Evolutionary conservation across 2,329 filamentous ascomycete species (phyloP), one percentile per base, ranked within the genome.

Genomic region (Ilyonectria robusta): DNA sequence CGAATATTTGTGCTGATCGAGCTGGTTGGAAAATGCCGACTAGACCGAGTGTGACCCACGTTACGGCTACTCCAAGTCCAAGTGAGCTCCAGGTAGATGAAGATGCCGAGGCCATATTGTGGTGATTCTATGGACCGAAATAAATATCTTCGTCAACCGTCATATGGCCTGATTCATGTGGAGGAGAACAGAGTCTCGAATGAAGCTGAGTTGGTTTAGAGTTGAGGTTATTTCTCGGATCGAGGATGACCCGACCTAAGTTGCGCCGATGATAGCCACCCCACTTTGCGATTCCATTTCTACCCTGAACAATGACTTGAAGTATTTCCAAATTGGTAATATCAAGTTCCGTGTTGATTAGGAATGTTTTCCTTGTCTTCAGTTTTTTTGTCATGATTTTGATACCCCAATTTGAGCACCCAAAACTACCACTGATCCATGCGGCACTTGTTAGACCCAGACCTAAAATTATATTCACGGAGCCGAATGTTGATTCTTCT

Each of bases 21-120:
- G 42, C 46, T 9, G 65, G 68, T 4, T 60, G 53, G 19, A 68
- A 17, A 35, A 70, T 59, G 33, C 58, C 63, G 46, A 65, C 19
- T 3, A 65, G 47, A 46, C 70, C 67, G 3, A 74, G 69, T 3
- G 69, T n/a, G 6, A 64, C 47, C 61, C 66, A 74, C 13, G 62
- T 55, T 13, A 48, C 54, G 7, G 70, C 72, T 4, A 72, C 69
- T n/a, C 70, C 67, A 3, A 74, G 58, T 4, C 72, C 72, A 11
- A 72, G 65, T 0, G 63, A 40, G 51, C 67, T 72, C 70, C 70
- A 74, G 5, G 72, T 69, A 3, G 69, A 57, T 8, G 55, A 15
- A 11, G 66, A 67, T 19, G 69, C 17, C 5, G 23, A 33, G 17
- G 33, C 19, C 65, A 64, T 67, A 7, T 9, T 42, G 19, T 26